Conservation (phyloP, 805 yeast species). For the Candida sonorensis region DNA sequence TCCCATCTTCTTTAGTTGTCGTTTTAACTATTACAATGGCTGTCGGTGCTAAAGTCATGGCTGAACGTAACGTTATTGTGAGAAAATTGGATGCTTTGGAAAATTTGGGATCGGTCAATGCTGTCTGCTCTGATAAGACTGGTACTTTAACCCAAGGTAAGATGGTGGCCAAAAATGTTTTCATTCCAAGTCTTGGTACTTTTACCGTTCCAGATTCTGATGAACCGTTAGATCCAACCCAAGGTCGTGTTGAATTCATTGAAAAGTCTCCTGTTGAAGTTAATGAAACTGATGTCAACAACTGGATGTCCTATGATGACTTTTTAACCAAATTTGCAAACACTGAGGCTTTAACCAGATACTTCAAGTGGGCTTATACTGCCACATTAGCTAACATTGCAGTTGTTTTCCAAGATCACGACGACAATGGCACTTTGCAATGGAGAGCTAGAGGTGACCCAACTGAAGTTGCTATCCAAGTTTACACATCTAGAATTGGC, state of each 20-base stretch:
- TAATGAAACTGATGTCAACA: conserved; percentile 27
- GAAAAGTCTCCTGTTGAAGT: conserved; percentile 31
- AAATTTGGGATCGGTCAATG: conserved; percentile 96
- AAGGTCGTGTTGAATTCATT: conserved; percentile 39
- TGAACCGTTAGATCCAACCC: conserved; percentile 58
- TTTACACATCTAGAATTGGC: conserved; percentile 56
- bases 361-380: conserved; percentile 48
- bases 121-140: conserved; percentile 95
- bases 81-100: conserved; percentile 96
- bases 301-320: conserved; percentile 26
- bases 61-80: conserved; percentile 95
- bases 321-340: conserved; percentile 10
- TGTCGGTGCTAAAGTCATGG: conserved; percentile 98
- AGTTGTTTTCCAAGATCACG: conserved; percentile 43
- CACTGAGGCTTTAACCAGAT: conserved; percentile 17
- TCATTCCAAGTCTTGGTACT: conserved; percentile 69
- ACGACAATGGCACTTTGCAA: conserved; percentile 29
- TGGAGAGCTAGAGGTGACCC: conserved; percentile 90
- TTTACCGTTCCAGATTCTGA: conserved; percentile 45
- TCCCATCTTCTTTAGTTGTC: conserved; percentile 98
- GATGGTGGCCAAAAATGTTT: too few species aligned
- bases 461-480: conserved; percentile 84
- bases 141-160: conserved; percentile 98
- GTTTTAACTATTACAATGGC: conserved; percentile 99
- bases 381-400: conserved; percentile 83